Conservation (phyloP, 108 stramenopile species). For the Cyclotella kingstonii region DNA sequence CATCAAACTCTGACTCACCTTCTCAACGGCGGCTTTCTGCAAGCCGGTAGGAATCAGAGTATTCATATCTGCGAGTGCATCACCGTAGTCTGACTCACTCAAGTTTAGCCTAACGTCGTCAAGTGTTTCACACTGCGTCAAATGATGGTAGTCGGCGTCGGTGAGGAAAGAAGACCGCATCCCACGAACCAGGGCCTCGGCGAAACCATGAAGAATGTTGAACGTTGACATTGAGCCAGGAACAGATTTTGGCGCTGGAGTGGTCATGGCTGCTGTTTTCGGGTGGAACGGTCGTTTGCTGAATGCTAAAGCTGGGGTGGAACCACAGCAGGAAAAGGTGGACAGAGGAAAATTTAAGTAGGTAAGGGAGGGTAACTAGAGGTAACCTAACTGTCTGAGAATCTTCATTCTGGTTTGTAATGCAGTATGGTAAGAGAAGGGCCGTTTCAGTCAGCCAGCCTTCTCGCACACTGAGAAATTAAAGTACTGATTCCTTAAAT, state of each 20-base stretch:
- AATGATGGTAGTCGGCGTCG: slow-evolving; percentile 92
- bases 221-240: slow-evolving; percentile 88
- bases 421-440: no score
- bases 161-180: slow-evolving; percentile 92
- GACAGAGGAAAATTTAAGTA: no score
- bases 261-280: slow-evolving; percentile 40
- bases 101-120: slow-evolving; percentile 97
- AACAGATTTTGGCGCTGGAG: slow-evolving; percentile 51
- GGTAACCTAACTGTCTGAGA: no score
- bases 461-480: no score
- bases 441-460: no score
- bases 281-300: no score
- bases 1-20: slow-evolving; percentile 53
- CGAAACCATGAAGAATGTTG: slow-evolving; percentile 96
- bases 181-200: slow-evolving; percentile 94
- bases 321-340: no score
- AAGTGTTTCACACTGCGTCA: slow-evolving; percentile 95
- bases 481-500: no score
- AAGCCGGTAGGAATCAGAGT: slow-evolving; percentile 75
- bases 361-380: no score
- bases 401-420: no score
- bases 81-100: slow-evolving; percentile 95
- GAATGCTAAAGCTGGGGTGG: no score
- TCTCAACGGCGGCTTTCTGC: slow-evolving; percentile 84
- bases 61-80: slow-evolving; percentile 81